Base-by-base conservation (phyloP, 495 filamentous ascomycete species). In the Aspergillus conjunctus region DNA sequence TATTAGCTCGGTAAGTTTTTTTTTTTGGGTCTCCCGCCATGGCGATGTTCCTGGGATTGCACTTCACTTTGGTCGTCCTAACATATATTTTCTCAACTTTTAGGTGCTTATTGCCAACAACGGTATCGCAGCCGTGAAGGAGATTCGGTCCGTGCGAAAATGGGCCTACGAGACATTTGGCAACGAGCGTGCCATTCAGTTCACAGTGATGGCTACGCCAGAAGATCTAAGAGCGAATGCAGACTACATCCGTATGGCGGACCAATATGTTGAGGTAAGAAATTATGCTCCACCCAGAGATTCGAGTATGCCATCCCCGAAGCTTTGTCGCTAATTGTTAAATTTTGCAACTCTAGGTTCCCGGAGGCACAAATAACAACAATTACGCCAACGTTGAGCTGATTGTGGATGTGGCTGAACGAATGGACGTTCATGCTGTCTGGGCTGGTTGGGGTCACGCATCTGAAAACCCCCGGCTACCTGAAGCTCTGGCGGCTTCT, bases 371-470 rank as follows among this genome's bases (percentile, higher is more conserved):
- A 48, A 99, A 99, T 79, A 99, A 99, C 83, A 97, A 99, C 86
- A 99, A 99, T 79, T 99, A 99, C 73, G 94, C 94, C 72, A 99
- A 99, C 77, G 94, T 99, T 49, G 94, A 99, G 80, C 81, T 99
- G 67, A 98, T 99, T 73, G 94, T 99, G 59, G 94, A 99, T 81
- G 85, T 99, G 71, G 94, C 94, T n/a, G 94, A 99, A 81, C 91
- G 94, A 34, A 97, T 97, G 91, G 85, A 90, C 61, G 94, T 98
- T 46, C 94, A 99, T 67, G 94, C 94, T 59, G 94, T 99, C 15
- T 99, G 94, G 94, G 94, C 94, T 65, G 94, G 94, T 85, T 99
- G 94, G 93, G 94, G 94, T 69, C 94, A 99, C 73, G 94, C 94
- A 61, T 98, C 94, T 50, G 94, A 99, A 82, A 99, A 99, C 82